phyloP scores from a whole-genome alignment of 805 yeast species.

The Metschnikowia continentalis region DNA sequence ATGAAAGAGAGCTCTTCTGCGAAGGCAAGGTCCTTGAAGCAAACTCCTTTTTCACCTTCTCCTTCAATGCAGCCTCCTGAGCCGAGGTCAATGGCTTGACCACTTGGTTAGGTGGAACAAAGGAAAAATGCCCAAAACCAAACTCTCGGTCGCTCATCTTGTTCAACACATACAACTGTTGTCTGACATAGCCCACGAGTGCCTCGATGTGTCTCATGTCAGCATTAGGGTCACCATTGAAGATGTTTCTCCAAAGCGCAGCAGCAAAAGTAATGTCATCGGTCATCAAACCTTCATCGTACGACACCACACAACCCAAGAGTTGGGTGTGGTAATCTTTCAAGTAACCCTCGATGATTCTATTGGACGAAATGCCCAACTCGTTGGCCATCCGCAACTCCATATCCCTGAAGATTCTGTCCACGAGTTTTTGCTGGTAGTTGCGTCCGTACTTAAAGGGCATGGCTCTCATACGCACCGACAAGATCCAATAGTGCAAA shows the following conservation, averaged over 20 bases:
- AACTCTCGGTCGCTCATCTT: conserved; percentile 87
- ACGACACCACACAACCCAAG: conserved; percentile 82
- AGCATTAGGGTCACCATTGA: conserved; percentile 75
- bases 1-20: conserved; percentile 42
- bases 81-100: conserved; percentile 67
- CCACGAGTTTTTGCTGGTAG: conserved; percentile 89
- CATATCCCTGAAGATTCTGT: conserved; percentile 84
- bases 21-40: conserved; percentile 57
- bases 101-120: conserved; percentile 76
- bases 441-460: conserved; percentile 84
- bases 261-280: conserved; percentile 75
- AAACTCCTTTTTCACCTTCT: conserved; percentile 49
- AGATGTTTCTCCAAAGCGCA: conserved; percentile 87
- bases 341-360: conserved; percentile 79
- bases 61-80: conserved; percentile 54
- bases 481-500: conserved; percentile 89
- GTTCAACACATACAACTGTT: conserved; percentile 82
- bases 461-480: conserved; percentile 94
- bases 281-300: conserved; percentile 85
- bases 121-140: conserved; percentile 83
- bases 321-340: conserved; percentile 88
- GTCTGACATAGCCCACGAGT: conserved; percentile 82
- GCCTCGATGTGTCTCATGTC: conserved; percentile 85
- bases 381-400: conserved; percentile 83
- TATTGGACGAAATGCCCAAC: conserved; percentile 74